A percentile compares a stretch with the other conserved stretches of the same genome.
Conservation (phyloP, 208 protist genomes). For the Trypanosoma cruzi region DNA sequence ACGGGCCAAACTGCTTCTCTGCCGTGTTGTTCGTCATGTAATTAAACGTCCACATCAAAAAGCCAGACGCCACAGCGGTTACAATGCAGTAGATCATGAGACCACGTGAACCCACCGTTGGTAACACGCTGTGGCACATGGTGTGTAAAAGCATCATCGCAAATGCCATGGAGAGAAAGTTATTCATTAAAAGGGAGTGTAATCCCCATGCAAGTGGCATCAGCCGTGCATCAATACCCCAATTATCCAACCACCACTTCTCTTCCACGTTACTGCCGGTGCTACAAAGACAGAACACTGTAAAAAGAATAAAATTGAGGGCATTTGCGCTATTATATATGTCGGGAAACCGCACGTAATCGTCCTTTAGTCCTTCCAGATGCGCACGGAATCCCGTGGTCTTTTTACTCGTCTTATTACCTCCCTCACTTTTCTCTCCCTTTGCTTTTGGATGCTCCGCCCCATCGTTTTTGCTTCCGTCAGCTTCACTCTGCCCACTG, state of each 20-base stretch:
- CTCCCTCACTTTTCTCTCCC: constrained; percentile 25
- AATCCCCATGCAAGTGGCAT: constrained; percentile 78
- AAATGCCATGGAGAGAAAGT: constrained; percentile 90
- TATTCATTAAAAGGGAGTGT: constrained; percentile 88
- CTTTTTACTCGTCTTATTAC: constrained; percentile 12
- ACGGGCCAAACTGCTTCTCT: constrained; percentile 92
- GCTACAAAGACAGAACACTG: constrained; percentile 89
- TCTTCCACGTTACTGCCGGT: constrained; percentile 85
- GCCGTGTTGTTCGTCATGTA: constrained; percentile 35
- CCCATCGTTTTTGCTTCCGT: constrained; percentile 16
- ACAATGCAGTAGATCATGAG: constrained; percentile 60
- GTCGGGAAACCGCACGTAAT: constrained; percentile 78
- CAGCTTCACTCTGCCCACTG: constrained; percentile 4
- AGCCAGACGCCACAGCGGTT: constrained; percentile 77
- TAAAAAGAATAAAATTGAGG: constrained; percentile 91
- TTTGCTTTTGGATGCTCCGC: constrained; percentile 33
- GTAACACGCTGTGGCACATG: constrained; percentile 76
- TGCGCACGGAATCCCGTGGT: constrained; percentile 57
- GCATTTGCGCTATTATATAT: constrained; percentile 92
- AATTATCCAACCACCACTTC: constrained; percentile 83
- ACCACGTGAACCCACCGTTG: constrained; percentile 63
- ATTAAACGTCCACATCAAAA: constrained; percentile 73
- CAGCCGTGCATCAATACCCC: constrained; percentile 72
- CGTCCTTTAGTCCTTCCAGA: constrained; percentile 59
- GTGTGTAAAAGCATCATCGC: constrained; percentile 92